Conservation (phyloP, 108 stramenopile species). For the Cyclotella distinguenda region DNA sequence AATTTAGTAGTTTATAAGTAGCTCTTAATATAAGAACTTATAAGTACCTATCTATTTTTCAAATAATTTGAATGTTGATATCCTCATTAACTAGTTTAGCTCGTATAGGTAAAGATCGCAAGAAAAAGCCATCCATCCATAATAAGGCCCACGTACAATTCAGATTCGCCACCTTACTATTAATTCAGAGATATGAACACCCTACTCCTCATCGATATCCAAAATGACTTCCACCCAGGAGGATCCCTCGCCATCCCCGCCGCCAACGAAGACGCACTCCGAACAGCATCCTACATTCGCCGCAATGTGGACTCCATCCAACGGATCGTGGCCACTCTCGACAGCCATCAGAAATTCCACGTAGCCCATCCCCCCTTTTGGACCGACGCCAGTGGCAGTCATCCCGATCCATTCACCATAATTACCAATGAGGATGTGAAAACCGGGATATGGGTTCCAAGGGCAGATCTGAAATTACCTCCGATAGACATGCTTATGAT, state of each 20-base stretch:
- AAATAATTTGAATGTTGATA: no score
- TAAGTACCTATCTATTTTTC: no score
- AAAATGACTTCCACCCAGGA: constrained; percentile 93
- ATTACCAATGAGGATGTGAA: constrained; percentile 58
- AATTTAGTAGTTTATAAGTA: no score
- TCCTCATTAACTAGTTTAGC: no score
- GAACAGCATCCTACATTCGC: constrained; percentile 72
- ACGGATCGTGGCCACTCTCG: constrained; percentile 88
- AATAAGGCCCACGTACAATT: no score
- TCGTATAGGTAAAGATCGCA: no score
- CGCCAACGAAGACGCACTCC: constrained; percentile 76
- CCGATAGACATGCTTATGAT: constrained; percentile 5
- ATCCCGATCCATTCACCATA: constrained; percentile 85
- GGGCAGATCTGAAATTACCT: constrained; percentile 12
- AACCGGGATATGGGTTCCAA: constrained; percentile 13
- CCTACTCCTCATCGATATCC: constrained; percentile 88
- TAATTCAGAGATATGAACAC: constrained; percentile 41
- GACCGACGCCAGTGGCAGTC: constrained; percentile 25
- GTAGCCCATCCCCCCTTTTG: constrained; percentile 95
- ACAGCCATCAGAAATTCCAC: constrained; percentile 88
- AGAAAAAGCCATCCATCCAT: no score
- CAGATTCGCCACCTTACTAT: no score
- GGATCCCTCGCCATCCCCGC: constrained; percentile 89
- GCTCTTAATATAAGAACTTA: no score
- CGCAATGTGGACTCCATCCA: constrained; percentile 49